Evolutionary conservation across 1,284 basidiomycete genomes (phyloP).

Genomic region (Ustilago tritici): DNA sequence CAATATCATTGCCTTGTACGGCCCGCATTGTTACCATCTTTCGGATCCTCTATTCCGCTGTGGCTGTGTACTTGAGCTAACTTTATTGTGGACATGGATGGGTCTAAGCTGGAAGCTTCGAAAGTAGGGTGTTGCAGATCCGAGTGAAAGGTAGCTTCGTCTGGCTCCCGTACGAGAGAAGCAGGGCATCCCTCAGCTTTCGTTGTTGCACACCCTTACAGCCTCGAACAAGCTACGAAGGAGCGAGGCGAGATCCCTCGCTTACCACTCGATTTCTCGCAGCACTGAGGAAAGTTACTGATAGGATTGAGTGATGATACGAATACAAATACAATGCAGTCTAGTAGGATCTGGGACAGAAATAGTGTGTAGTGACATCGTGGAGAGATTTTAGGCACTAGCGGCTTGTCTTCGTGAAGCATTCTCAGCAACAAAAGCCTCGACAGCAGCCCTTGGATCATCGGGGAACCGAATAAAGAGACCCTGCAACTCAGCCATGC

Average conservation of each 20-base stretch:
- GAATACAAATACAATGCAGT: slow-evolving; percentile 14
- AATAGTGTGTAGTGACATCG: background rate
- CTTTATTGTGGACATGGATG: too few relatives aligned
- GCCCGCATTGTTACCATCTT: background rate
- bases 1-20: background rate
- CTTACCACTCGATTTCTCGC: background rate
- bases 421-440: slow-evolving; percentile 48
- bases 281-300: background rate
- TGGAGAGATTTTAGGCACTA: background rate
- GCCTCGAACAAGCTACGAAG: background rate
- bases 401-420: slow-evolving; percentile 11
- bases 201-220: too few relatives aligned
- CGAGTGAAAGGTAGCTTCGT: background rate
- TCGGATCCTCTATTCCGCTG: background rate
- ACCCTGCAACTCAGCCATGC: slow-evolving; percentile 69
- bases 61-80: background rate
- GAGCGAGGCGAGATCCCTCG: background rate
- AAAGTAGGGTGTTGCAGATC: background rate
- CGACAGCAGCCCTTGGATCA: slow-evolving; percentile 57
- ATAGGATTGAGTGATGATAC: background rate
- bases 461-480: slow-evolving; percentile 68
- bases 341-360: background rate
- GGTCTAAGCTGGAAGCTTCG: background rate
- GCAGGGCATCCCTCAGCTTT: background rate
- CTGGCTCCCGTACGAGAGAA: background rate